phyloP scores from a whole-genome alignment of 805 yeast genomes.

The Sporopachydermia lactativora region DNA sequence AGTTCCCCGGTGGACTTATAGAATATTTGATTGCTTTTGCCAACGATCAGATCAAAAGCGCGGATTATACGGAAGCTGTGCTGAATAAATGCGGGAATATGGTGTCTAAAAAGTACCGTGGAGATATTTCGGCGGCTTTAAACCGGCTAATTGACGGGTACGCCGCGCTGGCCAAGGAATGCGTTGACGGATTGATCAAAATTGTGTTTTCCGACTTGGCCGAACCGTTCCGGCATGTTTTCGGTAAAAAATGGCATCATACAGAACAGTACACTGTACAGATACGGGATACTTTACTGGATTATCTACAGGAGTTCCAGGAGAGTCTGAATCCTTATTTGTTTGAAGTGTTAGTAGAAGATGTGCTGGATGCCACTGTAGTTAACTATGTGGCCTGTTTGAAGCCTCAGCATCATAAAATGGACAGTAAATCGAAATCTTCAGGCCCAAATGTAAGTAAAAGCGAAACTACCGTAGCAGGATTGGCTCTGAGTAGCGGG shows the following conservation, averaged over 20 bases:
- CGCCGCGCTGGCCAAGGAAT: conserved; percentile 56
- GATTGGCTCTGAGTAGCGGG: conserved; percentile 3
- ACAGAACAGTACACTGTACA: conserved; percentile 40
- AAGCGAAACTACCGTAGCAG: conserved; percentile 21
- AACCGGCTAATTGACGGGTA: conserved; percentile 65
- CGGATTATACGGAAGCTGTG: conserved; percentile 57
- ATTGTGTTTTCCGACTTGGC: conserved; percentile 62
- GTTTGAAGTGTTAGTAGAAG: conserved; percentile 39
- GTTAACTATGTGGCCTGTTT: conserved; percentile 35
- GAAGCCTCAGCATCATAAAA: conserved; percentile 22
- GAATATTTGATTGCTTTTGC: conserved; percentile 77
- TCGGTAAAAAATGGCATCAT: conserved; percentile 54
- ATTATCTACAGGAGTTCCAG: conserved; percentile 55
- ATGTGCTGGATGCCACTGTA: conserved; percentile 36
- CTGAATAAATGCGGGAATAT: conserved; percentile 48
- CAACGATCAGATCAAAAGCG: conserved; percentile 67
- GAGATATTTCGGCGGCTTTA: conserved; percentile 41
- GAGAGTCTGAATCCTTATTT: conserved; percentile 36
- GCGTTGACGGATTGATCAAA: conserved; percentile 39
- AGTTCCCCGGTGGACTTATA: conserved; percentile 58
- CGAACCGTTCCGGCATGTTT: conserved; percentile 44
- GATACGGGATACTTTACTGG: conserved; percentile 59
- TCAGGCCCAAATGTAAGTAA: conserved; percentile 20
- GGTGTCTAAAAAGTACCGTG: conserved; percentile 49
- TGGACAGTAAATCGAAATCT: no score